A percentile compares a stretch with the other conserved stretches of the same genome.
Conservation (phyloP, 805 yeast genomes). For the Wickerhamiella domercqiae region DNA sequence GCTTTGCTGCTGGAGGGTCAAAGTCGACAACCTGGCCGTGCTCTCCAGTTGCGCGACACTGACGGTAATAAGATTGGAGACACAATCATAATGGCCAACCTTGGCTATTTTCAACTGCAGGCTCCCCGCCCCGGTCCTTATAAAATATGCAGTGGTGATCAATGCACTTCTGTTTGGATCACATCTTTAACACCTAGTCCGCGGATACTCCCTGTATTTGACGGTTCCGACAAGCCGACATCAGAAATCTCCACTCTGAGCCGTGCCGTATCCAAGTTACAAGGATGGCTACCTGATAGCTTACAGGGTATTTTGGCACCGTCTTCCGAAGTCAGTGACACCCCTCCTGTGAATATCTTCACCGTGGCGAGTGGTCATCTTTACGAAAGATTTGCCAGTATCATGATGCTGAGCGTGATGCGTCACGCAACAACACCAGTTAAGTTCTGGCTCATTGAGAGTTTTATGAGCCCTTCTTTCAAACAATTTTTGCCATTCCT, state of each 20-base stretch:
- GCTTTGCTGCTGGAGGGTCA: slow-evolving; percentile 57
- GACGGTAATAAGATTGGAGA: slow-evolving; percentile 23
- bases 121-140: slow-evolving; percentile 54
- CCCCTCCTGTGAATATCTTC: slow-evolving; percentile 61
- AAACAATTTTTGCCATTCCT: slow-evolving; percentile 42
- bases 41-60: slow-evolving; percentile 22
- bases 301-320: background rate
- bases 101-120: slow-evolving; percentile 72
- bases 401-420: slow-evolving; percentile 72
- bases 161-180: slow-evolving; percentile 1
- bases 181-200: background rate
- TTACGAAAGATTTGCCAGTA: slow-evolving; percentile 56
- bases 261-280: too few relatives aligned
- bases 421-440: slow-evolving; percentile 46
- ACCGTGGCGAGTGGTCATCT: slow-evolving; percentile 70
- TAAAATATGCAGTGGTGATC: slow-evolving; percentile 19
- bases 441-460: slow-evolving; percentile 77
- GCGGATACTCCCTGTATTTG: background rate
- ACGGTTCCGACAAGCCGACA: background rate
- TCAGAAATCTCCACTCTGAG: background rate
- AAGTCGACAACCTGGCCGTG: slow-evolving; percentile 28
- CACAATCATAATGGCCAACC: slow-evolving; percentile 59
- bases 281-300: background rate
- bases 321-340: slow-evolving; percentile 8
- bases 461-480: slow-evolving; percentile 60